Evolutionary conservation across 768 basidiomycete genomes (phyloP), one percentile per base, ranked within the genome.

Genomic region (Russula dissimulans): DNA sequence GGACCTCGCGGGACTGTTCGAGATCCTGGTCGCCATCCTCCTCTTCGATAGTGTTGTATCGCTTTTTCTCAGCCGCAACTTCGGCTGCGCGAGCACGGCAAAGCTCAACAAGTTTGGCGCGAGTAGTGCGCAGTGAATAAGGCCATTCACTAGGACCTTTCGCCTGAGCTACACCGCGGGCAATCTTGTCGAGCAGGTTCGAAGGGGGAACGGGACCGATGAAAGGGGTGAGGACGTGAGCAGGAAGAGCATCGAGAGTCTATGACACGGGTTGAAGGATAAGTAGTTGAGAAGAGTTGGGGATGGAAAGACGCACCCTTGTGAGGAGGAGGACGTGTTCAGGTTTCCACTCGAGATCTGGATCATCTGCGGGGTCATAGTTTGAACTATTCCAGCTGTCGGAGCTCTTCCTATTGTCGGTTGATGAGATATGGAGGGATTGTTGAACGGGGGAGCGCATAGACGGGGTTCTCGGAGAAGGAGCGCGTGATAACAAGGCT

Each of bases 311-410:
- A 74, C 81, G 44, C 65, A 89, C 89, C 71, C 87, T 78, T 59
- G 81, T 74, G 47, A 91, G 79, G 14, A 91, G 73, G 60, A 81
- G 75, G 58, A 83, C 74, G 63, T 91, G 85, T 54, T 91, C 89
- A 46, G 79, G 78, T 68, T 79, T 86, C 89, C 89, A 91, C 55
- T 87, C 86, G 4, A 74, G 81, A 56, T 83, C 82, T 32, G 80
- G 74, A 45, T 87, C 87, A 63, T 84, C 83, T 8, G 77, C 77
- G n/a, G 77, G 76, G 62, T 81, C 81, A 66, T 78, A 76, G 62
- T 83, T 89, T 22, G 89, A 91, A 67, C 86, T 88, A 71, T 85
- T 87, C 89, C 89, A 90, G 71, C 88, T 90, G 71, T 89, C 87
- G 1, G 85, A 84, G 71, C 87, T 89, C 71, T 84, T 86, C 64